Conservation (phyloP, 2,329 filamentous ascomycete genomes). For the Metarhizium guizhouense region DNA sequence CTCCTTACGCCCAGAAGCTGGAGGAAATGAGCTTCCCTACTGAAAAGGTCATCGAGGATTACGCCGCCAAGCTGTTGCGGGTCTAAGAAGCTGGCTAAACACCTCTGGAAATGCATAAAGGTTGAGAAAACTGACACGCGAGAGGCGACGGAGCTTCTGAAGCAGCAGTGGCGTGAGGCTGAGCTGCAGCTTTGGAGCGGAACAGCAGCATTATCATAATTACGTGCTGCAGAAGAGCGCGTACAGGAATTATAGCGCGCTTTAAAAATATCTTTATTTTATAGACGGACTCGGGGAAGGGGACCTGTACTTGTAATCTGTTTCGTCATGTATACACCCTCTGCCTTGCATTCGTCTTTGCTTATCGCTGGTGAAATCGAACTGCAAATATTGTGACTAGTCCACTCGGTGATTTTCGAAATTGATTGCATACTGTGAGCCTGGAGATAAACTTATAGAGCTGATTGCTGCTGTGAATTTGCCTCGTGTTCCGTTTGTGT, state of each 20-base stretch:
- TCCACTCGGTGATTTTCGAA: neutral
- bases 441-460: neutral
- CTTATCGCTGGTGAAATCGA: constrained; percentile 10
- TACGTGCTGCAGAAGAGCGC: constrained; percentile 7
- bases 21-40: constrained; percentile 95
- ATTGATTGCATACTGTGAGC: neutral
- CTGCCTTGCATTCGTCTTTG: constrained; percentile 18
- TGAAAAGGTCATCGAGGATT: constrained; percentile 77
- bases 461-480: too few relatives aligned
- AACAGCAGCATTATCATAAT: constrained; percentile 7
- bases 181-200: constrained; percentile 4
- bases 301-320: constrained; percentile 34
- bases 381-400: neutral
- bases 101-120: neutral
- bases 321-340: constrained; percentile 28
- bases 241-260: constrained; percentile 9
- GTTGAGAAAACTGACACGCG: neutral
- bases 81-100: constrained; percentile 40
- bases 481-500: too few relatives aligned
- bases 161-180: neutral
- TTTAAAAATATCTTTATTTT: constrained; percentile 17
- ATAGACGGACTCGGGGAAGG: constrained; percentile 27
- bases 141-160: neutral
- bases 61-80: constrained; percentile 80
- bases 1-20: constrained; percentile 84